Evolutionary conservation across 495 filamentous ascomycete species (phyloP), one percentile per base, ranked within the genome.

Genomic region (Copromyces sp.): DNA sequence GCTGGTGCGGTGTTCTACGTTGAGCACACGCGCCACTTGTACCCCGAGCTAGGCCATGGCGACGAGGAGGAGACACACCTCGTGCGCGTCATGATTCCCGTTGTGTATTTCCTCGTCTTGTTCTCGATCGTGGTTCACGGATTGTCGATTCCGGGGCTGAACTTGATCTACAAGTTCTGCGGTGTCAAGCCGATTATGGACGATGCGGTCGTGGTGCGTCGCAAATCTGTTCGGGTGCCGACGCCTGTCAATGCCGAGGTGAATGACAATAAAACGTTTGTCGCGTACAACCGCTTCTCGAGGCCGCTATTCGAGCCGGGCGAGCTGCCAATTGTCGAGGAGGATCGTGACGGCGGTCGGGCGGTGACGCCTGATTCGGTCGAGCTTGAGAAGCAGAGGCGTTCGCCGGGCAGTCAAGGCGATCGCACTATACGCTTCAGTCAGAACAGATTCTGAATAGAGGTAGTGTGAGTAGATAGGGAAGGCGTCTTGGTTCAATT

Each of bases 1-100:
- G 92, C 95, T 32, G 90, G 90, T 39, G 92, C 94, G 2, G 85
- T 96, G 41, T 96, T 95, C 81, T 97, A 97, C 79, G 86, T 95
- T 14, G 85, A 89, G 75, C 87, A 89, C 76, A 83, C 88, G 0
- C 84, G 85, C 37, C 78, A 86, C 70, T 79, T 90, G 32, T 87
- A 89, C 71, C 86, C 86, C 4, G 79, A 83, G 41, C 83, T 82
- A 7, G 83, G 84, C 9, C 69, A 83, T 37, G 87, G 84, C n/a
- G 87, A 88, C 74, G 73, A 70, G 1, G 86, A 88, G 74, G 86
- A 88, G 65, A 86, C 85, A n/a, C 78, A 80, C 69, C 72, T 89
- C 40, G 82, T 86, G 5, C 79, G 82, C 39, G 82, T 82, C 40
- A 86, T 89, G 78, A 75, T 80, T 16, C 86, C 85, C 35, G 85